phyloP scores from a whole-genome alignment of 208 protist genomes.

The Trypanosomatidae sp. region DNA sequence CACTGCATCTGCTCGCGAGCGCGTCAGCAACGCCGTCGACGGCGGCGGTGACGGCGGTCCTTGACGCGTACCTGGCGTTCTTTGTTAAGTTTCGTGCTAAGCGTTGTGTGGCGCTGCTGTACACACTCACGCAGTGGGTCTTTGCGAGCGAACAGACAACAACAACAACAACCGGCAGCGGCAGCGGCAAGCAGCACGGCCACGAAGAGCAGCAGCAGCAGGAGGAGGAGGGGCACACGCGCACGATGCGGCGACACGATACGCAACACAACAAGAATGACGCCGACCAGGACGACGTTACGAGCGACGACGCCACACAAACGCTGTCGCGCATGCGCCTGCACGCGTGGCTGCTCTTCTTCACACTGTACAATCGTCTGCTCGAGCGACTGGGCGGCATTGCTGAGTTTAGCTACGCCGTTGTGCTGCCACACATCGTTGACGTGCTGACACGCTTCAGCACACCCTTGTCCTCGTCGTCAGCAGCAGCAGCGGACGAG shows the following conservation, averaged over 20 bases:
- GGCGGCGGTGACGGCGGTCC: conserved; percentile 49
- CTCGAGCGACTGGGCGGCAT: conserved; percentile 67
- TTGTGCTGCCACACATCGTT: conserved; percentile 44
- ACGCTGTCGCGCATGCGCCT: conserved; percentile 26
- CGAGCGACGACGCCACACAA: conserved; percentile 4
- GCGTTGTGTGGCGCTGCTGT: conserved; percentile 46
- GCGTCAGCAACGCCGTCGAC: conserved; percentile 37
- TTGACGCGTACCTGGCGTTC: conserved; percentile 70
- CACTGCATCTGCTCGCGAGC: conserved; percentile 50
- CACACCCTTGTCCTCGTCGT: conserved; percentile 7
- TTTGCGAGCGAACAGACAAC: conserved; percentile 45
- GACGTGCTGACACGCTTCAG: conserved; percentile 50
- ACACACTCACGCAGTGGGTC: conserved; percentile 57
- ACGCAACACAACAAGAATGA: not conserved
- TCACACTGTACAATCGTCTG: conserved; percentile 60
- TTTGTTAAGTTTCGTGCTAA: conserved; percentile 85
- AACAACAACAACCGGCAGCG: too few species aligned
- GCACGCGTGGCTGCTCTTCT: conserved; percentile 72
- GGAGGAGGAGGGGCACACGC: not conserved
- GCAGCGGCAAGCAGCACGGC: not conserved
- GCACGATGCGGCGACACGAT: not conserved
- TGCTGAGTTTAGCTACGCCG: conserved; percentile 66
- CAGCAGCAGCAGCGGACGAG: not conserved
- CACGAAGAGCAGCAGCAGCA: not conserved
- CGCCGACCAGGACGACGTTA: conserved; percentile 3